Evolutionary conservation across 2,329 filamentous ascomycete genomes (phyloP).

Genomic region (Paecilomyces niveus): DNA sequence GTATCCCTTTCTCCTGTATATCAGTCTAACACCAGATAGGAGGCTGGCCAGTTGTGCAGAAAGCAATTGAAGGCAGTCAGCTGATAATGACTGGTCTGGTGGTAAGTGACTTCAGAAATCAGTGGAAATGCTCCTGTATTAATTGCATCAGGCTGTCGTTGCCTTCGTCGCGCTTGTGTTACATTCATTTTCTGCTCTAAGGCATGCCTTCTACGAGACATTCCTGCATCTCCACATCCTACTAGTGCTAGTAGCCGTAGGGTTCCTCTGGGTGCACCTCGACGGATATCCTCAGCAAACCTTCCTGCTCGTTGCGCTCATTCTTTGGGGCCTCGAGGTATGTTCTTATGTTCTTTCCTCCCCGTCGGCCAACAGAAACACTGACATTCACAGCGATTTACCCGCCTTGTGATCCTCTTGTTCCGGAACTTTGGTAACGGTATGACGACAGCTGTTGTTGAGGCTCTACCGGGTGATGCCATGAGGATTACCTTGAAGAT

Average conservation of each 20-base stretch:
- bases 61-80: conserved; percentile 20
- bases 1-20: conserved; percentile 24
- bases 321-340: conserved; percentile 68
- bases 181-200: conserved; percentile 67
- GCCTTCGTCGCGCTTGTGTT: conserved; percentile 61
- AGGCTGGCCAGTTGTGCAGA: conserved; percentile 30
- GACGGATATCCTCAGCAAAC: conserved; percentile 62
- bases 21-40: conserved; percentile 46
- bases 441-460: conserved; percentile 58
- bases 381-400: conserved; percentile 38
- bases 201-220: conserved; percentile 95
- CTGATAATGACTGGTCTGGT: conserved; percentile 39
- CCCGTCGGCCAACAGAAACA: background rate
- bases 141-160: conserved; percentile 29
- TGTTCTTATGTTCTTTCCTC: background rate
- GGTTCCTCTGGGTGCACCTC: conserved; percentile 72
- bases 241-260: conserved; percentile 60
- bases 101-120: conserved; percentile 22
- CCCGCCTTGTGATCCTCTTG: conserved; percentile 56
- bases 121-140: conserved; percentile 2
- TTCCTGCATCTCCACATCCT: conserved; percentile 84
- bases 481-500: conserved; percentile 64
- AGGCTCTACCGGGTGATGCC: conserved; percentile 62
- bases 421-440: conserved; percentile 57
- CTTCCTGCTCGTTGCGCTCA: conserved; percentile 66